Conservation (phyloP, 805 yeast species). For the Metschnikowia vanudenii region DNA sequence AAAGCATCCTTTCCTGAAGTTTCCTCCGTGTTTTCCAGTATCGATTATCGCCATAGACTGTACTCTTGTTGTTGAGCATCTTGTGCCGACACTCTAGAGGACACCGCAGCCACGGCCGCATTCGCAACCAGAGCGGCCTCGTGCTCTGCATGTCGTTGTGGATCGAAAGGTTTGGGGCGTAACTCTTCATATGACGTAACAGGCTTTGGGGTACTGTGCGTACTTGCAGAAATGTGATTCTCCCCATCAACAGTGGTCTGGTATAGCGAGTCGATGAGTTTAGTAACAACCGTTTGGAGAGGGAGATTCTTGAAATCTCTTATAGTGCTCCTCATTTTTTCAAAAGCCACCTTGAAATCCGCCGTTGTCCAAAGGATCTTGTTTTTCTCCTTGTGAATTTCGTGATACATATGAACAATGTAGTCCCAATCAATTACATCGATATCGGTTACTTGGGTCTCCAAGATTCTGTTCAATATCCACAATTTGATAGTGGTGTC, state of each 20-base stretch:
- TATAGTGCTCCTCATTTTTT: slow-evolving; percentile 52
- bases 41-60: slow-evolving; percentile 32
- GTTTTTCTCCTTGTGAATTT: slow-evolving; percentile 25
- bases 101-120: slow-evolving; percentile 40
- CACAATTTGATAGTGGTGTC: slow-evolving; percentile 34
- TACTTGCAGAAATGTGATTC: background rate
- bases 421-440: slow-evolving; percentile 39
- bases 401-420: slow-evolving; percentile 28
- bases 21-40: no score
- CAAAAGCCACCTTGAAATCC: slow-evolving; percentile 63
- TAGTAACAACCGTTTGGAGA: slow-evolving; percentile 14
- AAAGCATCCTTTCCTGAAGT: no score
- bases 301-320: slow-evolving; percentile 37
- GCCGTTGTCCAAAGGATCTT: slow-evolving; percentile 50
- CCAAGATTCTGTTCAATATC: slow-evolving; percentile 34
- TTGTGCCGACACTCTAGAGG: slow-evolving; percentile 27
- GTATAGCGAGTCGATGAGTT: slow-evolving; percentile 15
- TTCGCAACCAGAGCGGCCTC: slow-evolving; percentile 36
- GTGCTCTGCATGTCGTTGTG: slow-evolving; percentile 14
- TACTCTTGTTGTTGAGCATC: slow-evolving; percentile 36
- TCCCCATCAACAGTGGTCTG: background rate
- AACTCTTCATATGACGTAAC: slow-evolving; percentile 9
- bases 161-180: slow-evolving; percentile 12
- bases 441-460: slow-evolving; percentile 23
- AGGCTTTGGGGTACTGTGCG: slow-evolving; percentile 5